Evolutionary conservation across 2,329 filamentous ascomycete species (phyloP).

Genomic region (Fusarium lateritium): DNA sequence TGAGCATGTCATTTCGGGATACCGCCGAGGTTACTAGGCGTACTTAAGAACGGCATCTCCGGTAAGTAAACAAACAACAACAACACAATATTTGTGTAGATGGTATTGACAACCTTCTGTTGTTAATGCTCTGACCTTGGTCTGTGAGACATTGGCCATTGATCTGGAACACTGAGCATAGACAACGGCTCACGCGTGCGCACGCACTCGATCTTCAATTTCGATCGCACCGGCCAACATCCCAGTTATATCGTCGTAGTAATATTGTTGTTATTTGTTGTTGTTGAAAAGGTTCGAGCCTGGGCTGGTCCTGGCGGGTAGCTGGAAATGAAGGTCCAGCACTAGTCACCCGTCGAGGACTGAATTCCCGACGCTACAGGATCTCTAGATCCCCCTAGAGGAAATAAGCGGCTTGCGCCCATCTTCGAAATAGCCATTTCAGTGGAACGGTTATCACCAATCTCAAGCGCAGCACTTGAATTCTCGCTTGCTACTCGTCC

Average conservation of each 20-base stretch:
- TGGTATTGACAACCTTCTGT: constrained; percentile 24
- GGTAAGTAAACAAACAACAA: constrained; percentile 49
- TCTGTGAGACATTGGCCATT: constrained; percentile 43
- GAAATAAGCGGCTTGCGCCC: constrained; percentile 45
- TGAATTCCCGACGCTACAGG: constrained; percentile 35
- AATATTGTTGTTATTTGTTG: constrained; percentile 28
- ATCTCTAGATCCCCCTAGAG: constrained; percentile 25
- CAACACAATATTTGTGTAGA: constrained; percentile 16
- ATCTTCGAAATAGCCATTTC: constrained; percentile 35
- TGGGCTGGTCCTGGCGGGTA: constrained; percentile 37
- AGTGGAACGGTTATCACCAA: constrained; percentile 49
- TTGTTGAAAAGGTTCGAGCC: constrained; percentile 28
- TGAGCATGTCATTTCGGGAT: constrained; percentile 12
- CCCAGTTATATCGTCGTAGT: constrained; percentile 18
- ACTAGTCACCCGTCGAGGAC: constrained; percentile 37
- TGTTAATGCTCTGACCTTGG: constrained; percentile 33
- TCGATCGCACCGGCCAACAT: constrained; percentile 27
- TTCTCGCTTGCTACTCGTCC: constrained; percentile 47
- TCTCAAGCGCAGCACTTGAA: constrained; percentile 47
- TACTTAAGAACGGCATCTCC: constrained; percentile 29
- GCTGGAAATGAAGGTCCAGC: constrained; percentile 45
- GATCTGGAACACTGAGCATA: constrained; percentile 37
- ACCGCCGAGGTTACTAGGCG: constrained; percentile 13
- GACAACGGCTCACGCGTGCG: constrained; percentile 36
- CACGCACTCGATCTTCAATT: constrained; percentile 34